phyloP scores from a whole-genome alignment of 176 grass and related monocot genomes.

The Ensete ventricosum region DNA sequence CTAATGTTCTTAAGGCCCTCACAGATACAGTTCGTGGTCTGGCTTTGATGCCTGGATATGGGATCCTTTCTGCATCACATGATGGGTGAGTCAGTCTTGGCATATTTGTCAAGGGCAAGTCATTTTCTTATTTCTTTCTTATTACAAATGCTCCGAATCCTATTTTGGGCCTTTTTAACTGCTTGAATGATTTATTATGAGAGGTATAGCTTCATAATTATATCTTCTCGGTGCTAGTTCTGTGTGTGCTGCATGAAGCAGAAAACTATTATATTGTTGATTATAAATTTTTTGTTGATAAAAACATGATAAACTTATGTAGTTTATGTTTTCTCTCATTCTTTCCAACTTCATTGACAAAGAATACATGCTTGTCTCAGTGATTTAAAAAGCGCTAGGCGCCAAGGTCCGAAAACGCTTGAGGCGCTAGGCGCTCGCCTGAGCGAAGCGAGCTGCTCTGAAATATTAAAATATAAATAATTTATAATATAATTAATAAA shows the following conservation, averaged over 20 bases:
- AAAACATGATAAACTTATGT: not conserved
- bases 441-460: too few species aligned
- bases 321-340: not conserved
- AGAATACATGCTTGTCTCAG: too few species aligned
- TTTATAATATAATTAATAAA: too few species aligned
- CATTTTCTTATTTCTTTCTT: not conserved
- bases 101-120: not conserved
- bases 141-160: not conserved
- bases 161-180: not conserved
- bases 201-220: not conserved
- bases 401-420: too few species aligned
- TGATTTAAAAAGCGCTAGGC: too few species aligned
- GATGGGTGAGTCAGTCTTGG: constrained; percentile 47
- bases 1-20: constrained; percentile 3
- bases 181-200: not conserved
- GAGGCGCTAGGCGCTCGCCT: too few species aligned
- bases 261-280: not conserved
- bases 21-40: constrained; percentile 84
- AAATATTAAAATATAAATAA: too few species aligned
- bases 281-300: not conserved
- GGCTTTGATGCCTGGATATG: constrained; percentile 60
- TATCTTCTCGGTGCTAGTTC: not conserved
- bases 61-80: constrained; percentile 83
- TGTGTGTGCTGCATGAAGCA: not conserved
- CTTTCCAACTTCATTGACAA: not conserved